Evolutionary conservation across 306 rosid genomes (phyloP), one percentile per base, ranked within the genome.

Genomic region (Vicia villosa): DNA sequence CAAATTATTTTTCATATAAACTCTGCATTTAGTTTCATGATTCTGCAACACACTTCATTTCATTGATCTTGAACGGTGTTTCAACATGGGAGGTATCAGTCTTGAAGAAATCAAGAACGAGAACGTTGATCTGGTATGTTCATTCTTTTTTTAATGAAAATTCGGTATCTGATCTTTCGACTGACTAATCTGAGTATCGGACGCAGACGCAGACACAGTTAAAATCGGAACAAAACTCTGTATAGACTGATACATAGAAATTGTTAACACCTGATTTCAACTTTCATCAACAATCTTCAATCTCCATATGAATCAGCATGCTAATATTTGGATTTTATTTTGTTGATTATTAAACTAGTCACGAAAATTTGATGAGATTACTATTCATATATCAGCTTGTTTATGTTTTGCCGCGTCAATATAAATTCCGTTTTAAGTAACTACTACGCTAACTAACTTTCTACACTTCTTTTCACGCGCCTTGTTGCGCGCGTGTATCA

Each of bases 91-190:
- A 17, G 86, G 74, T 28, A 85, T 90, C 84, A 81, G 86, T 75
- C 98, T 93, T 26, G 97, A 93, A 51, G 94, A 93, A 87, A 90
- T 93, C 4, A 93, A 86, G 59, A 93, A 90, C 52, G 98, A 93
- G 72, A 77, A 82, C 75, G 90, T 93, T 55, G 98, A 93, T 88
- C 85, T 93, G 97, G 98, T 93, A 34, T 34, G 37, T 32, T 32
- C 37, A 1, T 6, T 32, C 8, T 32, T 5, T 28, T 2, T 32
- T 6, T 32, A 7, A 7, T 0, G 3, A 34, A 34, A 32, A 6
- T 32, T 30, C 8, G 0, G 0, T 32, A 32, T 6, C 2, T 32
- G 37, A 32, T 32, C 37, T 6, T 32, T 32, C 8, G 2, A 32
- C 8, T 2, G 37, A 32, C 37, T 32, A 6, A 32, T 32, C 9